A percentile compares a stretch with the other conserved stretches of the same genome.
phyloP scores from a whole-genome alignment of 208 protist species.

The Wallacemonas collosoma region DNA sequence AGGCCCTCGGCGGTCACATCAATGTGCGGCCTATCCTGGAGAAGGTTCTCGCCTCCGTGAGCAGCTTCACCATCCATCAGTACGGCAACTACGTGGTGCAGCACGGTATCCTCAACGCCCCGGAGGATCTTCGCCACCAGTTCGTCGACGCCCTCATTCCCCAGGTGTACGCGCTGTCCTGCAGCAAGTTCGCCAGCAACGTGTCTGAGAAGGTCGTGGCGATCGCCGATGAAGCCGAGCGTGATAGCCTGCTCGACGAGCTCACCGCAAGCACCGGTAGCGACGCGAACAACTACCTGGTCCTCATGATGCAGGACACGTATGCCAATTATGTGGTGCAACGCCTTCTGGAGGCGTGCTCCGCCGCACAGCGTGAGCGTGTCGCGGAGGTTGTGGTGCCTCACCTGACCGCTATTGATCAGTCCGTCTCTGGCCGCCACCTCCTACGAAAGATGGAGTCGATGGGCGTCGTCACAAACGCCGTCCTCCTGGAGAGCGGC shows the following conservation, averaged over 20 bases:
- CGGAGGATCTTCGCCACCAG: slow-evolving; percentile 63
- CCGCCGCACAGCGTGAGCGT: slow-evolving; percentile 44
- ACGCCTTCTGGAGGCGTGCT: slow-evolving; percentile 90
- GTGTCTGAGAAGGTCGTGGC: slow-evolving; percentile 97
- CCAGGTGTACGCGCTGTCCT: slow-evolving; percentile 79
- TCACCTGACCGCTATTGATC: slow-evolving; percentile 46
- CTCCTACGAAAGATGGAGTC: slow-evolving; percentile 77
- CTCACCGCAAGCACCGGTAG: slow-evolving; percentile 37
- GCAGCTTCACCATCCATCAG: slow-evolving; percentile 93
- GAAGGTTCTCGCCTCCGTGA: slow-evolving; percentile 82
- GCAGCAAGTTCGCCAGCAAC: slow-evolving; percentile 99
- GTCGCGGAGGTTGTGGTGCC: slow-evolving; percentile 59
- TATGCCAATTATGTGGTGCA: slow-evolving; percentile 98
- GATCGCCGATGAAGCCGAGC: slow-evolving; percentile 69
- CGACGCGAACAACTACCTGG: slow-evolving; percentile 72
- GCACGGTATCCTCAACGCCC: slow-evolving; percentile 95
- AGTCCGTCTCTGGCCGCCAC: slow-evolving; percentile 74
- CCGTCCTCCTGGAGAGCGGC: slow-evolving; percentile 30
- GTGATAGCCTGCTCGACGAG: slow-evolving; percentile 77
- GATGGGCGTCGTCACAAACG: slow-evolving; percentile 47
- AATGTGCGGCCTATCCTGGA: slow-evolving; percentile 84
- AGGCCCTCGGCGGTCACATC: slow-evolving; percentile 23
- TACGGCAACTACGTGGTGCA: slow-evolving; percentile 99
- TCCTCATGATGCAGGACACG: slow-evolving; percentile 96
- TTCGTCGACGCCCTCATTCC: slow-evolving; percentile 77